Evolutionary conservation across 108 stramenopile species (phyloP).

Genomic region (Pseudonitzschia multiseries): DNA sequence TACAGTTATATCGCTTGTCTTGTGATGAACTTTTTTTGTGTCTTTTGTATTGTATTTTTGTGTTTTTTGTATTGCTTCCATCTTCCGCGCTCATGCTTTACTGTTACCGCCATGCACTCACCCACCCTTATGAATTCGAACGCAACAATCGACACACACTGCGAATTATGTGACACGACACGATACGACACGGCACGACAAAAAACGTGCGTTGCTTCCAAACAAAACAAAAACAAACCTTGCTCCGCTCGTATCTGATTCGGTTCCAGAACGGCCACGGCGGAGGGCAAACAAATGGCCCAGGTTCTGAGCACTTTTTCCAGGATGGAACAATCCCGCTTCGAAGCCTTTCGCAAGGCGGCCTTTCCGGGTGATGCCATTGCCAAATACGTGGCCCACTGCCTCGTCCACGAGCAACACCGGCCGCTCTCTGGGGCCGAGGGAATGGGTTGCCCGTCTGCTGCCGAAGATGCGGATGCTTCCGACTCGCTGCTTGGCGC

Average conservation of each 20-base stretch:
- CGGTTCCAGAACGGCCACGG: conserved; percentile 44
- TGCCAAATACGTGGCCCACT: conserved; percentile 49
- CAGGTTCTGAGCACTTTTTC: conserved; percentile 50
- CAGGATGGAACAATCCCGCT: conserved; percentile 46
- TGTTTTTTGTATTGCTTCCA: background rate
- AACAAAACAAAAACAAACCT: too few relatives aligned
- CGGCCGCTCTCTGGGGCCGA: background rate
- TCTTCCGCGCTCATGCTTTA: background rate
- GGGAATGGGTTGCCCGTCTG: too few relatives aligned
- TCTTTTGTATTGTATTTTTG: background rate
- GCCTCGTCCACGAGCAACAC: conserved; percentile 26
- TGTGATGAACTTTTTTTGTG: too few relatives aligned
- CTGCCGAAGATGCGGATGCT: background rate
- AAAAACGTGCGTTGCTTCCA: too few relatives aligned
- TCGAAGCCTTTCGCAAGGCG: conserved; percentile 53
- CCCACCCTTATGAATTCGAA: too few relatives aligned
- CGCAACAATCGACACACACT: too few relatives aligned
- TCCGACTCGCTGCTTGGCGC: too few relatives aligned
- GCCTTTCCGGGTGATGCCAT: conserved; percentile 40
- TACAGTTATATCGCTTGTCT: too few relatives aligned
- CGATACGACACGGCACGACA: too few relatives aligned
- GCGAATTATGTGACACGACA: too few relatives aligned
- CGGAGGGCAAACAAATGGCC: conserved; percentile 49
- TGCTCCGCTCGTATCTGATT: too few relatives aligned
- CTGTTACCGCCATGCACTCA: too few relatives aligned